Evolutionary conservation across 306 rosid species (phyloP), one percentile per base, ranked within the genome.

Genomic region (Chamaecrista fasciculata): DNA sequence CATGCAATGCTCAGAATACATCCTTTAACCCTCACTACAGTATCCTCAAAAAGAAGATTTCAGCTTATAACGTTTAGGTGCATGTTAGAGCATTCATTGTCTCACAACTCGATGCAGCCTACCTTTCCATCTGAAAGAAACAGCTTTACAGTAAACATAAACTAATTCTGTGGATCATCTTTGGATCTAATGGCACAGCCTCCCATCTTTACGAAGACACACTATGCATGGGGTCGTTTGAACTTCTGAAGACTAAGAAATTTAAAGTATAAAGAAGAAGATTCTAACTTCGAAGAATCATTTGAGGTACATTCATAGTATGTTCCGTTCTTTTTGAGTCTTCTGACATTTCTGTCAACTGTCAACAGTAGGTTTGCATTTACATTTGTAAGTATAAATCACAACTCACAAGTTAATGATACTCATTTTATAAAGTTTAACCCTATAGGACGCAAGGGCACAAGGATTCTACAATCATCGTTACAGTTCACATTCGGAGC

Each of bases 291-390:
- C n/a, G 4, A 18, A 43, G 19, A 43, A 43, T n/a, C 5, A n/a
- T 8, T 46, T 46, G 21, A 16, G 1, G 9, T 46, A 19, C 23
- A 42, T 47, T 62, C 2, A 52, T 11, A 58, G 44, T 9, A 25
- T 7, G 53, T 7, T 69, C 60, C 43, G 51, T 42, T 74, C 47
- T 67, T 51, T 49, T 67, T 53, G 51, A 47, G 60, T 28, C 36
- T 76, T 68, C 33, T 68, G 63, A 40, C 49, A 44, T 60, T 50
- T 55, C 33, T 37, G 48, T 19, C 20, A 49, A 50, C 33, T 20
- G 34, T 19, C 20, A 49, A 50, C 33, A 14, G 34, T 25, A 11
- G 29, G 55, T 44, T 34, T 15, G 66, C 20, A 55, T 34, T 60
- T 31, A 46, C 23, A 33, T 62, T 15, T n/a, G 16, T 10, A 36